Evolutionary conservation across 306 rosid genomes (phyloP), one percentile per base, ranked within the genome.

Genomic region (Nissolia schottii): DNA sequence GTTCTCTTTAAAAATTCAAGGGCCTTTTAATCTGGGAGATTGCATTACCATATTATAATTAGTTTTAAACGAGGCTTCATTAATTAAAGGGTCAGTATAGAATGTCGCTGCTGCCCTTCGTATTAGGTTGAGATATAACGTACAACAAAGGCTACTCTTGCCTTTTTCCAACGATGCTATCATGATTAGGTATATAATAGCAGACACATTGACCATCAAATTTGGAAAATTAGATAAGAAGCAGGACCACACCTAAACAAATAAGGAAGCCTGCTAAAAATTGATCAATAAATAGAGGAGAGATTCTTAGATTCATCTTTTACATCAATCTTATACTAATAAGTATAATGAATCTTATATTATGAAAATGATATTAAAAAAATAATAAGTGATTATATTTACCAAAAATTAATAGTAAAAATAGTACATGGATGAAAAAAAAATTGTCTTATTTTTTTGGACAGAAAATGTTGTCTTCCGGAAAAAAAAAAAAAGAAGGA

Each of bases 51-150:
- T 25, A 27, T 67, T 29, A 70, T 70, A 20, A 50, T 77, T 22
- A 28, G 55, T 19, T 69, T 28, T 28, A 64, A 28, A 28, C 25
- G 60, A 13, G 53, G 43, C 53, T 70, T 58, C 66, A 55, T 70
- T 75, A 58, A 71, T 70, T 63, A 41, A 51, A 75, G 74, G 74
- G 72, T 27, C 31, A 45, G 9, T 25, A n/a, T n/a, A 11, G 54
- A 61, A 50, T 77, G 80, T 23, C 79, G 0, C 34, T 7, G 3
- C 57, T 74, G 55, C 54, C 70, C 50, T 64, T 45, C 32, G 35
- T 56, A 40, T 61, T 24, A 46, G 14, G 27, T 19, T 56, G 11
- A 7, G 38, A 18, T 37, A 7, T 64, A 11, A 56, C 2, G 7
- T 19, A 9, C 7, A 41, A 25, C 27, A 46, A 55, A 54, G n/a